Conservation (phyloP, 169 alveolate genomes). For the Plasmodium adleri region DNA sequence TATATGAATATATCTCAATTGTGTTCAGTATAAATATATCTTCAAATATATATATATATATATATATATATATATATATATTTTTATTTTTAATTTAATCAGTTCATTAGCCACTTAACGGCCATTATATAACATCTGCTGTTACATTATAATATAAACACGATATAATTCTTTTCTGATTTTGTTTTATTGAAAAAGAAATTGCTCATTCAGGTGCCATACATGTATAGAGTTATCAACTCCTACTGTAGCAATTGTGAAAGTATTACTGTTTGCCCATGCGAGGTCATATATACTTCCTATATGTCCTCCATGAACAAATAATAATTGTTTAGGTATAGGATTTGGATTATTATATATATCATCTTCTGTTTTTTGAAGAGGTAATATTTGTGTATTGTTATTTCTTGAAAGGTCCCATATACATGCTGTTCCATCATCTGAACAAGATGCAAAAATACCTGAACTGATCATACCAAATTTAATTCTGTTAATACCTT, state of each 20-base stretch:
- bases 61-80: slow-evolving; percentile 3
- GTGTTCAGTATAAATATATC: not conserved
- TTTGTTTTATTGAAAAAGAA: slow-evolving; percentile 31
- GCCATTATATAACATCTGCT: too few species aligned
- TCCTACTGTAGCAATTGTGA: slow-evolving; percentile 54
- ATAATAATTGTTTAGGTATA: slow-evolving; percentile 78
- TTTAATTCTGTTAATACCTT: slow-evolving; percentile 81
- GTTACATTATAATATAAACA: not conserved
- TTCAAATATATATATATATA: not conserved
- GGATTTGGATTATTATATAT: slow-evolving; percentile 57
- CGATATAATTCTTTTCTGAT: not conserved
- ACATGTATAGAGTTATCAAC: slow-evolving; percentile 68
- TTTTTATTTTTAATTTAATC: not conserved
- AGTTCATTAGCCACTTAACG: too few species aligned
- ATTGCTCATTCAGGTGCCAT: slow-evolving; percentile 74
- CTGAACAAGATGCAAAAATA: slow-evolving; percentile 83
- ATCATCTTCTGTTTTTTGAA: slow-evolving; percentile 49
- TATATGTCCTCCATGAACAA: slow-evolving; percentile 84
- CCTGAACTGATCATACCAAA: slow-evolving; percentile 83
- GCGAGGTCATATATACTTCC: slow-evolving; percentile 83
- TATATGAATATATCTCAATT: not conserved
- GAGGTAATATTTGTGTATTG: slow-evolving; percentile 1
- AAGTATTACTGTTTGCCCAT: slow-evolving; percentile 78
- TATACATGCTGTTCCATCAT: slow-evolving; percentile 82
- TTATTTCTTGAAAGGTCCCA: slow-evolving; percentile 80